Evolutionary conservation across 2,329 filamentous ascomycete genomes (phyloP).

Genomic region (Thelonectria discophora): DNA sequence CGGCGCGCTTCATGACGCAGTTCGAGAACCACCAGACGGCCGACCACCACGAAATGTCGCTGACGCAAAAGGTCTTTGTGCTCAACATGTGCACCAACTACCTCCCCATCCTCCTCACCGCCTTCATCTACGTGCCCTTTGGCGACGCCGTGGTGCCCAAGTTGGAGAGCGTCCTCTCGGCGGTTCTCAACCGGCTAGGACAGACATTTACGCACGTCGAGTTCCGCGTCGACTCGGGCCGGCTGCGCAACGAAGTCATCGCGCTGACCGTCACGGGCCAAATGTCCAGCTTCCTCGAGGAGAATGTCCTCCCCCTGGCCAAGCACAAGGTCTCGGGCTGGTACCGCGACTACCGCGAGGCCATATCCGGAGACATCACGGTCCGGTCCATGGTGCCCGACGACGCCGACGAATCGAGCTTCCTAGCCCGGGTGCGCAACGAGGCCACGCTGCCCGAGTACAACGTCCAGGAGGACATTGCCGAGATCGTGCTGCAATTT

Average conservation of each 20-base stretch:
- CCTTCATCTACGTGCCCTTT: conserved; percentile 82
- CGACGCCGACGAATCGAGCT: conserved; percentile 68
- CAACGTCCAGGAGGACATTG: conserved; percentile 76
- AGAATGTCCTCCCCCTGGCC: conserved; percentile 74
- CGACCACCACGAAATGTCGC: conserved; percentile 72
- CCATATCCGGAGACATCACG: conserved; percentile 50
- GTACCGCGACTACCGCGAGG: conserved; percentile 53
- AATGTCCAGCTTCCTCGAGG: conserved; percentile 75
- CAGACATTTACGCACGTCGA: conserved; percentile 60
- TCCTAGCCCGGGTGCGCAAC: conserved; percentile 70
- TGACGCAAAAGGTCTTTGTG: conserved; percentile 78
- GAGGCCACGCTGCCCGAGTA: conserved; percentile 75
- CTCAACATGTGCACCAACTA: conserved; percentile 86
- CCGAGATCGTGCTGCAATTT: conserved; percentile 78
- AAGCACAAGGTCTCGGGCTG: conserved; percentile 65
- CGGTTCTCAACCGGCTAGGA: conserved; percentile 55
- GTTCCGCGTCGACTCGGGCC: conserved; percentile 72
- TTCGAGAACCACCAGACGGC: conserved; percentile 81
- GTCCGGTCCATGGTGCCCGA: conserved; percentile 63
- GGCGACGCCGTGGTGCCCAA: conserved; percentile 73
- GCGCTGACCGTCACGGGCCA: conserved; percentile 79
- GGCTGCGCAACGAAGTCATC: conserved; percentile 76
- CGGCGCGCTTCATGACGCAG: conserved; percentile 71
- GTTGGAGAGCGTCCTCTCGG: conserved; percentile 67
- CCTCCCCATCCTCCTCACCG: conserved; percentile 77